Conservation (phyloP, 176 grass and related monocot genomes). For the Oryza glaberrima region DNA sequence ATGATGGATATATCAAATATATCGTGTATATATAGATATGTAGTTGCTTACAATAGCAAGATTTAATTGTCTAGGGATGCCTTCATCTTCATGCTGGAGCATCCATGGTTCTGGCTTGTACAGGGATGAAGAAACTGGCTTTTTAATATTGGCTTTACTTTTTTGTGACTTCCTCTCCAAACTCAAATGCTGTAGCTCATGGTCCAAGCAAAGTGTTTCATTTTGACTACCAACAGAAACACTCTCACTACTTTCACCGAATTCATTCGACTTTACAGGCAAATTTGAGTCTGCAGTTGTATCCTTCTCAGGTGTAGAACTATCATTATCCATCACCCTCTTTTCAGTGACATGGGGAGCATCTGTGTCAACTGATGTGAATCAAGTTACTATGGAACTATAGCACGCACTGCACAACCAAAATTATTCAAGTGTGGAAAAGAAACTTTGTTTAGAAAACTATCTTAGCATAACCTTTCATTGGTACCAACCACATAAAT, state of each 20-base stretch:
- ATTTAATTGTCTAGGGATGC: slow-evolving; percentile 67
- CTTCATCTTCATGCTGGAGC: slow-evolving; percentile 55
- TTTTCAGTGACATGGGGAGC: slow-evolving; percentile 36
- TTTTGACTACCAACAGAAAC: slow-evolving; percentile 35
- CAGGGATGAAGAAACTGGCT: slow-evolving; percentile 44
- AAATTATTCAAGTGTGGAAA: not conserved
- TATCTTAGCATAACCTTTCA: not conserved
- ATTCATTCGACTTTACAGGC: slow-evolving; percentile 28
- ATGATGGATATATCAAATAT: not conserved
- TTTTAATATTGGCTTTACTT: slow-evolving; percentile 54
- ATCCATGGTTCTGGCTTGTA: slow-evolving; percentile 95
- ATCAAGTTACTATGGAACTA: slow-evolving; percentile 29
- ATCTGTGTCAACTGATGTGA: slow-evolving; percentile 46
- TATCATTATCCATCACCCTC: slow-evolving; percentile 30
- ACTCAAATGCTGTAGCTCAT: slow-evolving; percentile 61
- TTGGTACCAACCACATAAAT: not conserved
- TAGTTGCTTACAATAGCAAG: slow-evolving; percentile 79
- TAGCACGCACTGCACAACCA: slow-evolving; percentile 11
- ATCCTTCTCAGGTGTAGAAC: slow-evolving; percentile 35
- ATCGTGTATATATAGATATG: not conserved
- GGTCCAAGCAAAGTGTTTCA: slow-evolving; percentile 40
- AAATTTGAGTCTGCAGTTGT: slow-evolving; percentile 13
- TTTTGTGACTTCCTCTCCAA: slow-evolving; percentile 54
- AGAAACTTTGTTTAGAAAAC: not conserved
- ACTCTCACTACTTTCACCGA: slow-evolving; percentile 27